A percentile compares a stretch with the other conserved stretches of the same genome.
Evolutionary conservation across 768 basidiomycete genomes (phyloP).

Genomic region (Hysterangium stoloniferum): DNA sequence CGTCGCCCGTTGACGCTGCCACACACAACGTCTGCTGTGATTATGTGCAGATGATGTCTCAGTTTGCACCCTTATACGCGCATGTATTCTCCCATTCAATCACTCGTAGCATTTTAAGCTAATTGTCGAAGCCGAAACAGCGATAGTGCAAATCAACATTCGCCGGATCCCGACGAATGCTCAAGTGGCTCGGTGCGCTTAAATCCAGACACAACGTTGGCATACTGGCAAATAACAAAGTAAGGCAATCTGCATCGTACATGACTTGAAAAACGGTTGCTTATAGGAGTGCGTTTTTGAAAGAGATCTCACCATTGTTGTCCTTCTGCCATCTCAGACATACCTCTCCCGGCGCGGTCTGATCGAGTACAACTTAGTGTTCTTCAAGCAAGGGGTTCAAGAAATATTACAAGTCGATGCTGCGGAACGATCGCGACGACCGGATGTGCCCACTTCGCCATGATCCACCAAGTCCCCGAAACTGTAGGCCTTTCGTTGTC

Average conservation of each 20-base stretch:
- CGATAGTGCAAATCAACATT: constrained; percentile 14
- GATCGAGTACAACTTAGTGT: constrained; percentile 82
- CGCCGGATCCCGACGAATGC: constrained; percentile 11
- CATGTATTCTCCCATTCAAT: constrained; percentile 30
- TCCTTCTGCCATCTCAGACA: constrained; percentile 63
- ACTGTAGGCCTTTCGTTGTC: too few species aligned
- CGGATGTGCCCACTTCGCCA: too few species aligned
- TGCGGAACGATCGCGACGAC: too few species aligned
- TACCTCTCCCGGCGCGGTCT: constrained; percentile 68
- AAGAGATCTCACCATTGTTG: constrained; percentile 34
- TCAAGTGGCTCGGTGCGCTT: constrained; percentile 30
- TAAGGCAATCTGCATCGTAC: constrained; percentile 44
- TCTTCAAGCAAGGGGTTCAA: constrained; percentile 74
- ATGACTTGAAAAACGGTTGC: background rate
- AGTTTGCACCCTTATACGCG: constrained; percentile 85
- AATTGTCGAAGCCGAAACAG: background rate
- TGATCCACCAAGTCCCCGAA: too few species aligned
- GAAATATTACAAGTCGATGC: constrained; percentile 71
- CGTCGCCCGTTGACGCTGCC: constrained; percentile 81
- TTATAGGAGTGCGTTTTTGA: constrained; percentile 1
- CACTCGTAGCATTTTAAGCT: too few species aligned
- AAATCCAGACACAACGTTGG: constrained; percentile 64
- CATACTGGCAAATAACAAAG: constrained; percentile 74
- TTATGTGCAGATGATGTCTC: constrained; percentile 79
- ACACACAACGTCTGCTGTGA: constrained; percentile 89